Percentiles rank a stretch among this genome's conserved stretches.
Conservation (phyloP, 2,329 filamentous ascomycete genomes). For the Sporothrix phasma region DNA sequence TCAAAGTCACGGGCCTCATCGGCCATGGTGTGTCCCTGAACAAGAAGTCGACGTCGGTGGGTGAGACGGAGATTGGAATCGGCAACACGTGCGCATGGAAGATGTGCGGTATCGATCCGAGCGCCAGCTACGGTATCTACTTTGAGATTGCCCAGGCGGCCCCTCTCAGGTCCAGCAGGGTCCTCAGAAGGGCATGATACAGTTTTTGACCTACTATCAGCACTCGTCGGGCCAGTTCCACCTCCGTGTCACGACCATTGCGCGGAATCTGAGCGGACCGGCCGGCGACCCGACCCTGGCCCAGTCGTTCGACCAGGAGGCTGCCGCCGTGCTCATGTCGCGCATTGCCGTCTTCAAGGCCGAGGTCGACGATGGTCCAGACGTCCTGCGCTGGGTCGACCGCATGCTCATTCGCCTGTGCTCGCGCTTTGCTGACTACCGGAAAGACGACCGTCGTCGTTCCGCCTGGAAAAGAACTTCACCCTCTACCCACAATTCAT, state of each 20-base stretch:
- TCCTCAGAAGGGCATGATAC: constrained; percentile 88
- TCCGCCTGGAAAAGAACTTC: constrained; percentile 97
- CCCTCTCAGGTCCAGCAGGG: constrained; percentile 69
- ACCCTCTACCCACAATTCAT: constrained; percentile 98
- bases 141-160: constrained; percentile 94
- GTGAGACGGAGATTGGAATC: constrained; percentile 95
- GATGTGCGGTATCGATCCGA: constrained; percentile 96
- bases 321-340: constrained; percentile 96
- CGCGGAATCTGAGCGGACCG: constrained; percentile 81
- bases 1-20: constrained; percentile 95
- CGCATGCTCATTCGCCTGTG: constrained; percentile 96
- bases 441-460: constrained; percentile 96
- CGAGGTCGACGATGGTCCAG: constrained; percentile 96
- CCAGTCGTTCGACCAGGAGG: constrained; percentile 97
- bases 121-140: constrained; percentile 88
- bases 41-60: constrained; percentile 95
- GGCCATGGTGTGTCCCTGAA: constrained; percentile 94
- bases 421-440: constrained; percentile 92
- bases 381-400: constrained; percentile 95
- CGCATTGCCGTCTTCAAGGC: constrained; percentile 98
- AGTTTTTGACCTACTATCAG: constrained; percentile 98
- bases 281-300: constrained; percentile 90
- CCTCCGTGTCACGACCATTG: constrained; percentile 87
- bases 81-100: constrained; percentile 99
- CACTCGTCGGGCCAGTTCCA: constrained; percentile 95